A percentile compares a stretch with the other conserved stretches of the same genome.
These are phyloP conservation scores for Hericium rajendrae DNA, from an alignment of 768 basidiomycete genomes.

Conservation along the genomic window DNA sequence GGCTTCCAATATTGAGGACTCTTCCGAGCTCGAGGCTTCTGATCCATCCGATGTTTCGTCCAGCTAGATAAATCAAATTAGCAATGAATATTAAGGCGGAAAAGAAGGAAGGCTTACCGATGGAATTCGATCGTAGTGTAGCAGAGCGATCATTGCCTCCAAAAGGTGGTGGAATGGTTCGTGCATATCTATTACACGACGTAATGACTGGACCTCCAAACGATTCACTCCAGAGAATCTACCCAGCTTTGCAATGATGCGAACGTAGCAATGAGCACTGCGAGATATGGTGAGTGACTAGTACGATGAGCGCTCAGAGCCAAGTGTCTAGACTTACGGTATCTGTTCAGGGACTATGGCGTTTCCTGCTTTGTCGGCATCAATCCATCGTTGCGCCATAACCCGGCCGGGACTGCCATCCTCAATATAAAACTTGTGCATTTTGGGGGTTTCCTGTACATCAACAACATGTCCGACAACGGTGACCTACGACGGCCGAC, in stretches of 20 bases:
- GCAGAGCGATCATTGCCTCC: slow-evolving; percentile 31
- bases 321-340: neutral
- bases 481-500: slow-evolving; percentile 25
- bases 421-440: slow-evolving; percentile 19
- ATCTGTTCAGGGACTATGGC: neutral
- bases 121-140: slow-evolving; percentile 18
- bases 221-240: slow-evolving; percentile 29
- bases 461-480: slow-evolving; percentile 37
- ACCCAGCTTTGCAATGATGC: slow-evolving; percentile 8
- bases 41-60: too few species aligned
- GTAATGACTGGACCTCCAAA: slow-evolving; percentile 28
- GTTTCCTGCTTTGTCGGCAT: neutral
- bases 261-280: slow-evolving; percentile 6
- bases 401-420: slow-evolving; percentile 26
- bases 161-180: slow-evolving; percentile 39
- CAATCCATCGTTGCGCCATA: neutral
- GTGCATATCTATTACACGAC: slow-evolving; percentile 33
- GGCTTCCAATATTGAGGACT: too few species aligned
- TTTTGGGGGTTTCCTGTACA: slow-evolving; percentile 9
- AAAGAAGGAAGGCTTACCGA: too few species aligned
- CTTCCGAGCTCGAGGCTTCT: too few species aligned
- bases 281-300: too few species aligned
- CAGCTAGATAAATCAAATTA: too few species aligned
- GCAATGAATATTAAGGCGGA: too few species aligned
- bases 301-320: too few species aligned